These are phyloP conservation scores for Erodium trifolium DNA, from an alignment of 441 rosid species.

Conservation along the genomic window DNA sequence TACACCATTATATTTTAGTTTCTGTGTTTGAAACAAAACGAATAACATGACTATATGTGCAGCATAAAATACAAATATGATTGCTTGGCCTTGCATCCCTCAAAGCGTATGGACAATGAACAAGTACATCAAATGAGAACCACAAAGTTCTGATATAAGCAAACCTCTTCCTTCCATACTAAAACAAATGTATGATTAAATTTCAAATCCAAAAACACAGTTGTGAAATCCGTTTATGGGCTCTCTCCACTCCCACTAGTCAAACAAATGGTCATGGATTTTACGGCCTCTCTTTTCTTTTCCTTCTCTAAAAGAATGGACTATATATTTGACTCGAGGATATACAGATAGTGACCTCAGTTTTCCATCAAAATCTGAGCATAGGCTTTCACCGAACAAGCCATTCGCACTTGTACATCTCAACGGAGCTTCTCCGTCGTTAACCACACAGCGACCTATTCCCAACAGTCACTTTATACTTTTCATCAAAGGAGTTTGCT, in stretches of 20 bases:
- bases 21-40: too few relatives aligned
- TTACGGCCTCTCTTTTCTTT: slow-evolving; percentile 18
- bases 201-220: slow-evolving; percentile 10
- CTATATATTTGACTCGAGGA: slow-evolving; percentile 26
- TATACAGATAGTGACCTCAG: slow-evolving; percentile 37
- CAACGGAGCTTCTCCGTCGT: slow-evolving; percentile 6
- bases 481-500: slow-evolving; percentile 67
- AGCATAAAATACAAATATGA: slow-evolving; percentile 2
- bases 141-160: neutral
- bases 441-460: neutral
- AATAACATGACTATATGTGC: neutral
- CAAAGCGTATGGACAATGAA: neutral
- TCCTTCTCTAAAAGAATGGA: slow-evolving; percentile 36
- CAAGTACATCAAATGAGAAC: neutral
- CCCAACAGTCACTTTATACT: neutral
- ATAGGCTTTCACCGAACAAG: slow-evolving; percentile 15
- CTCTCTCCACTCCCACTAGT: slow-evolving; percentile 20
- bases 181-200: slow-evolving; percentile 15
- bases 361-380: slow-evolving; percentile 15
- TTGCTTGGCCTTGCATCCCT: slow-evolving; percentile 9
- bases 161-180: slow-evolving; percentile 11
- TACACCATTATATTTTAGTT: too few relatives aligned
- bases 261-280: slow-evolving; percentile 20
- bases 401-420: slow-evolving; percentile 1
- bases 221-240: slow-evolving; percentile 10